phyloP scores from a whole-genome alignment of 2,329 filamentous ascomycete species.

The Triangularia setosa region DNA sequence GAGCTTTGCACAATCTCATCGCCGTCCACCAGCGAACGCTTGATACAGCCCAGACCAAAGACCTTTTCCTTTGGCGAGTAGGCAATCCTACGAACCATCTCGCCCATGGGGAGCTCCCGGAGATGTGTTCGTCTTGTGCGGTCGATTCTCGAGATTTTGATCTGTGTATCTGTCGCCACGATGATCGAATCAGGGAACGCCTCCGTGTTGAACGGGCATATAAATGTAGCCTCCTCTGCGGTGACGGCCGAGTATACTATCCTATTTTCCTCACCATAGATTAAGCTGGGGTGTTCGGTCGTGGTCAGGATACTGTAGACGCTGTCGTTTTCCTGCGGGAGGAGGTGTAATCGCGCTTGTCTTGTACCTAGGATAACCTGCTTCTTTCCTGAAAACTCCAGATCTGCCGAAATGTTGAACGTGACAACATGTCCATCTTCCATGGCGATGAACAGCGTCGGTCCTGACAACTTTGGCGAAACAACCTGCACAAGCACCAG shows the following conservation, averaged over 20 bases:
- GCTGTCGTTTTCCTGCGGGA: slow-evolving; percentile 61
- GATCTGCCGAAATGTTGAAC: slow-evolving; percentile 65
- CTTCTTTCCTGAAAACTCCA: slow-evolving; percentile 67
- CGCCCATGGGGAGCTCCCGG: slow-evolving; percentile 69
- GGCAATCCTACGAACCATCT: slow-evolving; percentile 81
- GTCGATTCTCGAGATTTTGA: slow-evolving; percentile 80
- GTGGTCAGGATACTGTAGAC: slow-evolving; percentile 84
- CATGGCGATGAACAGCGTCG: slow-evolving; percentile 84
- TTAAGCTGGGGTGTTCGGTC: slow-evolving; percentile 89
- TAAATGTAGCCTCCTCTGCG: slow-evolving; percentile 75
- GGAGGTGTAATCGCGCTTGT: slow-evolving; percentile 73
- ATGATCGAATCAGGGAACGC: slow-evolving; percentile 78
- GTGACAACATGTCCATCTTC: slow-evolving; percentile 89
- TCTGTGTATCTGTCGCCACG: slow-evolving; percentile 69
- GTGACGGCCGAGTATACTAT: slow-evolving; percentile 93
- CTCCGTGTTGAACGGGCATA: slow-evolving; percentile 77
- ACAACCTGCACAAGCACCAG: slow-evolving; percentile 77
- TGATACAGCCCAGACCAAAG: slow-evolving; percentile 84
- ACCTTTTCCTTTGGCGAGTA: slow-evolving; percentile 76
- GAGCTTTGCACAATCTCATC: slow-evolving; percentile 73
- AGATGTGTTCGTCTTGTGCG: slow-evolving; percentile 85
- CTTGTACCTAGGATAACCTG: slow-evolving; percentile 82
- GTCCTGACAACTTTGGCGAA: slow-evolving; percentile 50
- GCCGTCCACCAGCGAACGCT: slow-evolving; percentile 64
- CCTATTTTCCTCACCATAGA: slow-evolving; percentile 82